Percentiles rank a stretch among this genome's conserved stretches.
phyloP scores from a whole-genome alignment of 257 asterid genomes.

The Salvia hispanica region DNA sequence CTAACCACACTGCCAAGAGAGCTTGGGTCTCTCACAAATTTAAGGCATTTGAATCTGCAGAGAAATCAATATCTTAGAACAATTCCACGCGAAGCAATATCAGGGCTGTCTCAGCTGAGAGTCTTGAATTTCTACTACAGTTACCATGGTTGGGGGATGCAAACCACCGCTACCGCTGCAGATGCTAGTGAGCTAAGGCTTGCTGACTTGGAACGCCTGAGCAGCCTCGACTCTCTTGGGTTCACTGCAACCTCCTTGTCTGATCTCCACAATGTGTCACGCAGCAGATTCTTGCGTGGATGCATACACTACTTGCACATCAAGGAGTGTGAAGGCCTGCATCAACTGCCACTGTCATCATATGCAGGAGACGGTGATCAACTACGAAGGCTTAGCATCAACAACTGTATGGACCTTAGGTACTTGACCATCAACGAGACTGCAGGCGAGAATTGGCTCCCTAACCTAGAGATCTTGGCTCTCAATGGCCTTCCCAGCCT shows the following conservation, averaged over 20 bases:
- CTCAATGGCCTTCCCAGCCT: conserved; percentile 50
- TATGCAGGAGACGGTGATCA: conserved; percentile 49
- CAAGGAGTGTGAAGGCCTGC: conserved; percentile 50
- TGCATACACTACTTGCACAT: conserved; percentile 50
- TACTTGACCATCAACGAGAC: conserved; percentile 40
- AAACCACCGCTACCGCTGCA: conserved; percentile 1
- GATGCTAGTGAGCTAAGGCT: conserved; percentile 36
- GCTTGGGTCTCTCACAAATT: conserved; percentile 39
- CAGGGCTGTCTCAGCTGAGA: conserved; percentile 42
- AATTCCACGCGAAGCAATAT: conserved; percentile 43
- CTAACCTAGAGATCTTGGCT: conserved; percentile 51
- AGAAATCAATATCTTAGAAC: conserved; percentile 45
- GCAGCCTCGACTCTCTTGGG: conserved; percentile 44
- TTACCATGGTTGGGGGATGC: conserved; percentile 39
- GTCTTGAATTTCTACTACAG: conserved; percentile 54
- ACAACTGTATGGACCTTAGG: conserved; percentile 42
- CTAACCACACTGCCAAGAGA: conserved; percentile 42
- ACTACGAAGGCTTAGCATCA: conserved; percentile 50
- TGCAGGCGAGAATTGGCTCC: conserved; percentile 45
- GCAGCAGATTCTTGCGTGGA: conserved; percentile 34
- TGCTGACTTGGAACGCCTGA: conserved; percentile 39
- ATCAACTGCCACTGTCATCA: conserved; percentile 42
- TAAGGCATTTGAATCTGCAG: conserved; percentile 49
- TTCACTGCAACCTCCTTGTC: conserved; percentile 40
- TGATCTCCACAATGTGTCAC: conserved; percentile 37